These are phyloP conservation scores for Beauveria sp. DNA, from an alignment of 2,329 filamentous ascomycete genomes.

Conservation along the genomic window DNA sequence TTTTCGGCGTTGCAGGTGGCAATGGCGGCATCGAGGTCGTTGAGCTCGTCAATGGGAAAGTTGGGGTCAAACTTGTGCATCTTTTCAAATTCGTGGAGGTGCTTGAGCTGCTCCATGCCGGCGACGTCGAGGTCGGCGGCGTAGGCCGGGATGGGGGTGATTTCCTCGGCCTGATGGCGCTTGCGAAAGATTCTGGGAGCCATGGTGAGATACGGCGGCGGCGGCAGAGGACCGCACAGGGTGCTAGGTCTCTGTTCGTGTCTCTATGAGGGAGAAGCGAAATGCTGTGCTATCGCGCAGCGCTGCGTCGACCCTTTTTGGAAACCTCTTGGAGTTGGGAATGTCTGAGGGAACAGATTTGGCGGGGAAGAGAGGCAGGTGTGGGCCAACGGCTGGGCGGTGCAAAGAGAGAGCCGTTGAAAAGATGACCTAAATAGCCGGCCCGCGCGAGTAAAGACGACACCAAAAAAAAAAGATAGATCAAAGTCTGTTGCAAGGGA, in stretches of 20 bases:
- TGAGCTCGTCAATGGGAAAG: conserved; percentile 52
- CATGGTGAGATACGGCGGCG: background rate
- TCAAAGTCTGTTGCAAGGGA: too few species aligned
- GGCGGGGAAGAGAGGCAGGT: background rate
- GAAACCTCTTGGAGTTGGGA: background rate
- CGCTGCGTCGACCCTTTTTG: too few species aligned
- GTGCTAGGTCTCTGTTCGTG: background rate
- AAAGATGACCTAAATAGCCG: background rate
- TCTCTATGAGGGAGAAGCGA: background rate
- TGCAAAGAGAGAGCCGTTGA: background rate
- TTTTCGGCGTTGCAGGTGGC: conserved; percentile 46
- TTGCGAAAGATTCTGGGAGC: conserved; percentile 34
- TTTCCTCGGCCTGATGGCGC: conserved; percentile 37
- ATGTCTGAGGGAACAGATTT: background rate
- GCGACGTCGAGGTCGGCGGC: conserved; percentile 31
- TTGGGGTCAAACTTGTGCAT: conserved; percentile 59
- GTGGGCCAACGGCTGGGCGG: background rate
- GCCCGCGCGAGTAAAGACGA: background rate
- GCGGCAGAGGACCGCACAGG: background rate
- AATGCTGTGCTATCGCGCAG: background rate
- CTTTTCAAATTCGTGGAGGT: conserved; percentile 49
- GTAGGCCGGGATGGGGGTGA: conserved; percentile 34
- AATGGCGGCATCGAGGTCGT: conserved; percentile 52
- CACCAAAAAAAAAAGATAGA: background rate
- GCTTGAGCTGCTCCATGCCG: conserved; percentile 33